These are phyloP conservation scores for Lolium multiflorum DNA, from an alignment of 176 grass and related monocot species.

Conservation along the genomic window DNA sequence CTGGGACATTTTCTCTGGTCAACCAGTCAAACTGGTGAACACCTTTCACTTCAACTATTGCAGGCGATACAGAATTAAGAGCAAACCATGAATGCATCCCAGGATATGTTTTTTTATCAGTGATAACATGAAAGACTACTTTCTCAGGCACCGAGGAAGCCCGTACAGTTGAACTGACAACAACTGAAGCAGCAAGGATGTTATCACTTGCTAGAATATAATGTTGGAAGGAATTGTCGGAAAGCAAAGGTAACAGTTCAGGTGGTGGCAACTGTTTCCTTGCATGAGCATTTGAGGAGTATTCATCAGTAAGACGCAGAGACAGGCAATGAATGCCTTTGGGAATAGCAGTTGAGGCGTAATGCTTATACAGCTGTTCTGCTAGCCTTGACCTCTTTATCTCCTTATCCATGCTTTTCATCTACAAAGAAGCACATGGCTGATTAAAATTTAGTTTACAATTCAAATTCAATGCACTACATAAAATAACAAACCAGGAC, in stretches of 20 bases:
- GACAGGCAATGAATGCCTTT: conserved; percentile 95
- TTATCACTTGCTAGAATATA: conserved; percentile 92
- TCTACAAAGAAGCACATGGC: conserved; percentile 53
- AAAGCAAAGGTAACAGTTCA: conserved; percentile 86
- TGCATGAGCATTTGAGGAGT: conserved; percentile 96
- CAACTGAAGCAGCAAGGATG: conserved; percentile 90
- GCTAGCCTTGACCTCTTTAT: conserved; percentile 77
- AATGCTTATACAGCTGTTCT: conserved; percentile 90
- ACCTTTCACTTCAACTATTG: conserved; percentile 92
- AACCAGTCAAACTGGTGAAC: conserved; percentile 97
- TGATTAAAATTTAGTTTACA: conserved; percentile 33
- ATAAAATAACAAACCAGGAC: conserved; percentile 19
- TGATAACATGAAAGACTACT: conserved; percentile 94
- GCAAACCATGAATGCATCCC: conserved; percentile 99
- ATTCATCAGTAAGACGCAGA: conserved; percentile 93
- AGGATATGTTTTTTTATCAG: conserved; percentile 95
- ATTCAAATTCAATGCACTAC: not conserved
- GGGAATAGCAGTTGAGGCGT: conserved; percentile 86
- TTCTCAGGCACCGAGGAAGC: conserved; percentile 69
- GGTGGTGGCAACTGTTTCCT: conserved; percentile 92
- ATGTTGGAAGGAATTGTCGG: conserved; percentile 87
- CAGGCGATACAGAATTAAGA: conserved; percentile 83
- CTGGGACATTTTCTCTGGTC: conserved; percentile 93
- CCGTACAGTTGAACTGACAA: conserved; percentile 76
- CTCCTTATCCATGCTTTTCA: conserved; percentile 94